Evolutionary conservation across 129 eudicot genomes (phyloP), one percentile per base, ranked within the genome.

Genomic region (Smallanthus sonchifolius): DNA sequence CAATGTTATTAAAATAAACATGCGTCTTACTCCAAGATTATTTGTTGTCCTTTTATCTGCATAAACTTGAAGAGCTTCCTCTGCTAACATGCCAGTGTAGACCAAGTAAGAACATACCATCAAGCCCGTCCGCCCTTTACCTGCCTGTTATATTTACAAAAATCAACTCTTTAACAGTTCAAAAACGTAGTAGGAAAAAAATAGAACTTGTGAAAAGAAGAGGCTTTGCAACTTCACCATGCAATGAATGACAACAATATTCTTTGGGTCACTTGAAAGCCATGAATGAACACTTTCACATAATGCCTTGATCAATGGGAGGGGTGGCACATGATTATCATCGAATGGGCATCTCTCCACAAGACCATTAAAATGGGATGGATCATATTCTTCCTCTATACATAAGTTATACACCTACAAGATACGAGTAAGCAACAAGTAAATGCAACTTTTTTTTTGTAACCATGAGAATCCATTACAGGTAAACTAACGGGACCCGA

Each of bases 71-170:
- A 90, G 82, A 70, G 96, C 96, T 44, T 87, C 86, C 82, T 85
- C 89, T 13, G 93, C 91, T 75, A 81, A 59, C 91, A 85, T 79
- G 75, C 91, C 96, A n/a, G 70, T 48, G 79, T 90, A 90, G 37
- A 74, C 93, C 51, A 90, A 84, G 65, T 85, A 87, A 47, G 83
- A 80, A 49, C 83, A 85, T 34, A 90, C 91, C 96, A 90, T 90
- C 77, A 90, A 83, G 35, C 96, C 93, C 9, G 96, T 90, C 71
- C 96, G 89, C 45, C 96, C 93, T 83, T 90, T 90, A 35, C 96
- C 96, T 24, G 96, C 96, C 96, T 90, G 80, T 76, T 74, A 39
- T 70, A 69, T 64, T 68, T 72, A 19, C 73, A 52, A 56, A 45
- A 52, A 39, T 15, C 11, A 4, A 15, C 43, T 54, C 7, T 54